Evolutionary conservation across 2,329 filamentous ascomycete species (phyloP), one percentile per base, ranked within the genome.

Genomic region (Sporothrix curviconia): DNA sequence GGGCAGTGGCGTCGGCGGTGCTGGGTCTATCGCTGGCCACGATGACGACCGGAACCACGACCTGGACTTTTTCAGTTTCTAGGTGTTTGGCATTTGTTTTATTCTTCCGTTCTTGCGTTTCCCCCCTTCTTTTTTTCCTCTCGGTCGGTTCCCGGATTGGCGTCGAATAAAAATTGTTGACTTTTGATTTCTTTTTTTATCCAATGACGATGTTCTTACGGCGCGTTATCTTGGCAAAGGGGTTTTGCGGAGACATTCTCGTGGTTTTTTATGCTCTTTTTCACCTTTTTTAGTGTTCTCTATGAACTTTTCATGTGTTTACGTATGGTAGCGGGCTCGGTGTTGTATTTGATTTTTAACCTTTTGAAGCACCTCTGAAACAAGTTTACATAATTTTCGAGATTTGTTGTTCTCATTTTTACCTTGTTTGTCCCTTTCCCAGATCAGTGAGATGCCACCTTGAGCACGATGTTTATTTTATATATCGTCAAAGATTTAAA

Each of bases 1-100:
- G 1, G 43, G 34, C 24, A n/a, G 53, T 12, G 49, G 24, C 53
- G 32, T 15, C 6, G 37, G 24, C 12, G 28, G 1, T 17, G 12
- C 51, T 17, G 36, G 37, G 37, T n/a, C 28, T 12, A 40, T 19
- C 9, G 37, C 30, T 19, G n/a, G 44, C 14, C 43, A 58, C 24
- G 56, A 58, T 2, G 61, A 55, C 19, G 62, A 57, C 15, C 68
- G 70, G 59, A 72, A 72, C 51, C 68, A 70, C 46, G 68, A 73
- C 54, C 62, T 75, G 60, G 72, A 74, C 59, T 75, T 74, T 62
- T 71, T 74, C 49, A 70, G 67, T 56, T 69, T 75, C 57, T 69
- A 58, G 64, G 6, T 7, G 24, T 32, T 25, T 55, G 7, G 14
- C 14, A 15, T 44, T 55, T 36, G n/a, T 32, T 34, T 3, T 52